phyloP scores from a whole-genome alignment of 176 grass and related monocot genomes.

The Eleusine coracana region DNA sequence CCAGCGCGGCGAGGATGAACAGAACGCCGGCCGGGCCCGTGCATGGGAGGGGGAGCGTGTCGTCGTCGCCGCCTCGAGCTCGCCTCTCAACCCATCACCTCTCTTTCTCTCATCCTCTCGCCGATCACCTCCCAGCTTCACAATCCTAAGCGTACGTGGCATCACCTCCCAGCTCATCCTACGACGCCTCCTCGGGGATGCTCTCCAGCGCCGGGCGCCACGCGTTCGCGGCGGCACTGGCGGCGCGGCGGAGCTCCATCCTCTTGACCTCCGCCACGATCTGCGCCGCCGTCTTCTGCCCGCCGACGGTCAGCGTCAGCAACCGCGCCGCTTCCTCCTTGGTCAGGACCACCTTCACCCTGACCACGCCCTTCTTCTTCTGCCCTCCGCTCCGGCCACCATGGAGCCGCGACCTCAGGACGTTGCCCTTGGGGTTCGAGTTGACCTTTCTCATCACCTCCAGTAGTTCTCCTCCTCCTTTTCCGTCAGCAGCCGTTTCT shows the following conservation, averaged over 20 bases:
- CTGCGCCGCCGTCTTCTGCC: conserved; percentile 61
- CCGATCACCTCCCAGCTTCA: neutral
- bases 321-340: conserved; percentile 78
- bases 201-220: conserved; percentile 74
- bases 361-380: conserved; percentile 55
- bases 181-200: conserved; percentile 69
- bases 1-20: neutral
- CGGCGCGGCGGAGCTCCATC: conserved; percentile 55
- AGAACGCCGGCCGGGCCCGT: neutral
- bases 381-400: neutral
- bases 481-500: neutral
- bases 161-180: neutral
- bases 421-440: conserved; percentile 24
- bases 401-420: conserved; percentile 12
- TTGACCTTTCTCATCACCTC: neutral
- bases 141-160: neutral
- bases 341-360: conserved; percentile 80
- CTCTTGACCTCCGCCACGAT: conserved; percentile 70
- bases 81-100: conserved; percentile 38
- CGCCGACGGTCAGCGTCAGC: conserved; percentile 58
- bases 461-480: neutral
- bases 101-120: neutral
- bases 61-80: neutral
- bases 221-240: conserved; percentile 4
- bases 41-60: conserved; percentile 47